Percentiles rank a stretch among this genome's conserved stretches.
These are phyloP conservation scores for Stagonosporopsis cucurbitacearum DNA, from an alignment of 2,329 filamentous ascomycete genomes.

Conservation along the genomic window DNA sequence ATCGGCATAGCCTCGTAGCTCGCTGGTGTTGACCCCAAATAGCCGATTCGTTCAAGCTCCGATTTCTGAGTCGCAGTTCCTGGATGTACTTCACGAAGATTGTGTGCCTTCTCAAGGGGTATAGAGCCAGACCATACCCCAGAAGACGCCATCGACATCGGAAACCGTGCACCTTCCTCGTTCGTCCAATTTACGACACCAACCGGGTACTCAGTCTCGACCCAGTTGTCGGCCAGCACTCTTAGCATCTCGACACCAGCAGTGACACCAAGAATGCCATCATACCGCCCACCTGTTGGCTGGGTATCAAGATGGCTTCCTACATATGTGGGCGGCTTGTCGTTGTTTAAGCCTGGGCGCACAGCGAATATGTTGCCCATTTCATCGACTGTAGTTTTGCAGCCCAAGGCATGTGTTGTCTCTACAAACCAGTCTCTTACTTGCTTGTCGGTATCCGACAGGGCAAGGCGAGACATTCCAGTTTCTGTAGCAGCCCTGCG, in stretches of 20 bases:
- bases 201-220: constrained; percentile 73
- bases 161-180: constrained; percentile 83
- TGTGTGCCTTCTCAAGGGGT: constrained; percentile 65
- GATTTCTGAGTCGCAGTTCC: constrained; percentile 68
- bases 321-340: constrained; percentile 67
- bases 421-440: constrained; percentile 78
- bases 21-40: constrained; percentile 65
- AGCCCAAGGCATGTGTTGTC: constrained; percentile 68
- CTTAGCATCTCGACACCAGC: constrained; percentile 76
- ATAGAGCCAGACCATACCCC: constrained; percentile 79
- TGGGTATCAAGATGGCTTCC: constrained; percentile 70
- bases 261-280: constrained; percentile 77
- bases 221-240: constrained; percentile 69
- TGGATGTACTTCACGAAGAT: constrained; percentile 67
- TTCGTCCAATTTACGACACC: constrained; percentile 83
- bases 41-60: constrained; percentile 75
- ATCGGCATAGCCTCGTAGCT: constrained; percentile 68
- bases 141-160: constrained; percentile 74
- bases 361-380: constrained; percentile 86
- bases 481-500: constrained; percentile 65
- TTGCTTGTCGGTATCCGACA: constrained; percentile 73
- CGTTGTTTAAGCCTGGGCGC: constrained; percentile 65
- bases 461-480: constrained; percentile 76
- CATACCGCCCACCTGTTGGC: constrained; percentile 70
- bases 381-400: constrained; percentile 70